Conservation (phyloP, 73 alveolate genomes). For the Stentor coeruleus region DNA sequence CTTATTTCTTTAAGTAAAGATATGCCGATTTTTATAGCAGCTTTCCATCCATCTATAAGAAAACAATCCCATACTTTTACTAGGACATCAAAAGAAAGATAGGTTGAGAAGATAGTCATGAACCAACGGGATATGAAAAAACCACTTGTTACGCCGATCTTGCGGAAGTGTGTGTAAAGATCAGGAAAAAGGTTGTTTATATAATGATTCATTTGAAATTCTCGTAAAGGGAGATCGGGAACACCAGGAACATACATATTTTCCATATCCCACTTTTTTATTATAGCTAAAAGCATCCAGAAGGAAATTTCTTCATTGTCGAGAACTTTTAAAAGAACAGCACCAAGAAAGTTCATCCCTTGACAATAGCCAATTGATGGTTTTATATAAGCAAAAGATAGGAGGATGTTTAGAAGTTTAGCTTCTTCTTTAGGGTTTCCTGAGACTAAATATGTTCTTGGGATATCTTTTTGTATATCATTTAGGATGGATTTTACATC, state of each 20-base stretch:
- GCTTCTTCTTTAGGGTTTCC: background rate
- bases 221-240: conserved; percentile 42
- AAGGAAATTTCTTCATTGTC: conserved; percentile 70
- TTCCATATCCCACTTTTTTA: conserved; percentile 31
- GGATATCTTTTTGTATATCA: conserved; percentile 6
- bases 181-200: conserved; percentile 36
- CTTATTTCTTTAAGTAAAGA: background rate
- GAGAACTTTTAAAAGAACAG: conserved; percentile 40
- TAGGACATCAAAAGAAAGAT: conserved; percentile 18
- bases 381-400: conserved; percentile 31
- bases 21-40: background rate
- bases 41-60: conserved; percentile 27
- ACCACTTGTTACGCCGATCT: conserved; percentile 19
- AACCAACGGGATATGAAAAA: conserved; percentile 44
- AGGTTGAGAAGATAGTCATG: conserved; percentile 45
- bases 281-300: conserved; percentile 55
- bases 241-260: conserved; percentile 38
- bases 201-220: conserved; percentile 28
- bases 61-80: conserved; percentile 30
- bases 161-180: conserved; percentile 31
- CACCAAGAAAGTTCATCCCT: conserved; percentile 79
- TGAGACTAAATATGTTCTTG: conserved; percentile 6
- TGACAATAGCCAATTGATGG: conserved; percentile 73
- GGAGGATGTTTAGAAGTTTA: conserved; percentile 19
- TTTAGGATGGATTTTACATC: background rate